These are phyloP conservation scores for Mycena epipterygia DNA, from an alignment of 768 basidiomycete species.

Conservation along the genomic window DNA sequence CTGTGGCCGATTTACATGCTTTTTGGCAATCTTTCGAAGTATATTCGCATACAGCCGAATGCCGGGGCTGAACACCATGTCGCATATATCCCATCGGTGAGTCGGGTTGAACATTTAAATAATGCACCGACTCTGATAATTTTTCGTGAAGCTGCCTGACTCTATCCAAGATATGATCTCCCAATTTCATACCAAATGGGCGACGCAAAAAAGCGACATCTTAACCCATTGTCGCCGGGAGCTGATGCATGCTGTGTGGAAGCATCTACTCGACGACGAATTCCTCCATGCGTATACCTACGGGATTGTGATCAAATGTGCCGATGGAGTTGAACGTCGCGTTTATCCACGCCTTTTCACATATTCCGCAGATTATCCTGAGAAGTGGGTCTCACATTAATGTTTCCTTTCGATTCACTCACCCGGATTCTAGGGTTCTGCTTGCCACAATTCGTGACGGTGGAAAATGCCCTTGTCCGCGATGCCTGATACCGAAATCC, in stretches of 20 bases:
- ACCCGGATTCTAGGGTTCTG: slow-evolving; percentile 17
- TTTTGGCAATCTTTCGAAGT: slow-evolving; percentile 54
- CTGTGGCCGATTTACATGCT: slow-evolving; percentile 53
- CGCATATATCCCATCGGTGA: slow-evolving; percentile 51
- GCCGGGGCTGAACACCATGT: slow-evolving; percentile 43
- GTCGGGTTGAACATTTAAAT: slow-evolving; percentile 4
- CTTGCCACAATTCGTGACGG: slow-evolving; percentile 36
- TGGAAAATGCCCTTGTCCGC: slow-evolving; percentile 40
- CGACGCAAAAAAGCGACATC: slow-evolving; percentile 31
- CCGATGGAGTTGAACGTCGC: slow-evolving; percentile 39
- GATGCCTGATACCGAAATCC: slow-evolving; percentile 37
- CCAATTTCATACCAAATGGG: slow-evolving; percentile 23
- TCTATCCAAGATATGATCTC: slow-evolving; percentile 39
- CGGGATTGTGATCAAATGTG: slow-evolving; percentile 41
- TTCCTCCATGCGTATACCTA: slow-evolving; percentile 42
- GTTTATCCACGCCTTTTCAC: slow-evolving; percentile 43
- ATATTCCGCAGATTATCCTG: slow-evolving; percentile 45
- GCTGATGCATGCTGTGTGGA: slow-evolving; percentile 44
- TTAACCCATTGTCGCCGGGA: slow-evolving; percentile 46
- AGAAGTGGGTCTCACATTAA: slow-evolving; percentile 36
- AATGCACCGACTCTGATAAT: not conserved
- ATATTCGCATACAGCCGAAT: slow-evolving; percentile 39
- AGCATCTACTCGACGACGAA: slow-evolving; percentile 40
- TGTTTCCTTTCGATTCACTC: not conserved
- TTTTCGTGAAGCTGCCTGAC: slow-evolving; percentile 42